phyloP scores from a whole-genome alignment of 305 asterid genomes.

The Rubia tinctorum region DNA sequence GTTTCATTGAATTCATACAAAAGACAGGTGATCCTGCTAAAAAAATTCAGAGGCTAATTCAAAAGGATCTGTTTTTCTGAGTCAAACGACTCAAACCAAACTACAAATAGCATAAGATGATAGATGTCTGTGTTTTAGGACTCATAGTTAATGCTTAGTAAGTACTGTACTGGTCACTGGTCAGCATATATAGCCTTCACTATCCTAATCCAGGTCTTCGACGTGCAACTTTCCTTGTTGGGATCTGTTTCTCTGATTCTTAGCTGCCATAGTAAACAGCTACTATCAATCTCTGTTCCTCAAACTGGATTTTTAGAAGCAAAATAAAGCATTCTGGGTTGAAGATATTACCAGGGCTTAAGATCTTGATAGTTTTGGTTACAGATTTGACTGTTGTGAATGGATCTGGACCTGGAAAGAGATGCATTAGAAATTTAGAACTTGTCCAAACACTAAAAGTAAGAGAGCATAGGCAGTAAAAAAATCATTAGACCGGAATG shows the following conservation, averaged over 20 bases:
- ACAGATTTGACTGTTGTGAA: conserved; percentile 55
- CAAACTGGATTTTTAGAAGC: background rate
- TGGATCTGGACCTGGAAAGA: conserved; percentile 53
- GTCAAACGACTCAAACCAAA: background rate
- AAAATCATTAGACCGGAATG: background rate
- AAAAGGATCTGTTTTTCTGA: background rate
- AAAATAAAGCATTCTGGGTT: background rate
- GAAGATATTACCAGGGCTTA: conserved; percentile 70
- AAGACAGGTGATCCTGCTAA: background rate
- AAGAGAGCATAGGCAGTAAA: background rate
- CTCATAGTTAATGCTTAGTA: conserved; percentile 2
- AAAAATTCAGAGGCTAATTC: background rate
- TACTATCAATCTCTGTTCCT: background rate
- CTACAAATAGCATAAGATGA: background rate
- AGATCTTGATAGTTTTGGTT: conserved; percentile 60
- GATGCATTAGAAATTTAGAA: conserved; percentile 7
- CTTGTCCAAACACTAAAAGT: conserved; percentile 9
- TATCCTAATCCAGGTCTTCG: conserved; percentile 9
- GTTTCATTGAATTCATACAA: conserved; percentile 2
- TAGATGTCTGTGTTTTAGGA: background rate
- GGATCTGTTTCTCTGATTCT: conserved; percentile 15
- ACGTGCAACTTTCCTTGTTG: background rate
- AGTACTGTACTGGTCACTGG: conserved; percentile 16
- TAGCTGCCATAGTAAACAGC: conserved; percentile 11
- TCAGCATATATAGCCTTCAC: conserved; percentile 13